Percentiles rank a stretch among this genome's conserved stretches.
These are phyloP conservation scores for Colletotrichum truncatum DNA, from an alignment of 2,329 filamentous ascomycete species.

Conservation along the genomic window DNA sequence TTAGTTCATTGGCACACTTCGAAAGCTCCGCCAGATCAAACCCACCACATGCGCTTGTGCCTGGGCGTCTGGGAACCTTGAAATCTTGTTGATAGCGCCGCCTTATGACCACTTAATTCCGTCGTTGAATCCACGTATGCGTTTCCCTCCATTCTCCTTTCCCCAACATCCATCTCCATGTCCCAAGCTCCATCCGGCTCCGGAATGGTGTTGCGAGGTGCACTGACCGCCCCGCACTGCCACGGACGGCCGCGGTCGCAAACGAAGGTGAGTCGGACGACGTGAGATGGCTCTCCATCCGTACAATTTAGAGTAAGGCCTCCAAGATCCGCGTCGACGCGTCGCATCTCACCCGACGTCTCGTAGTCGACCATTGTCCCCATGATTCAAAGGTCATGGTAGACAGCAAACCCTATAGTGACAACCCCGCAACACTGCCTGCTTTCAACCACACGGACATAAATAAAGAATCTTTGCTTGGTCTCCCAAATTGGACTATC, in stretches of 20 bases:
- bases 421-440: neutral
- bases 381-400: neutral
- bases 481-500: neutral
- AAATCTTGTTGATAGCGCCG: neutral
- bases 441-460: neutral
- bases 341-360: neutral
- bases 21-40: slow-evolving; percentile 8
- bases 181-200: slow-evolving; percentile 2
- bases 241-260: neutral
- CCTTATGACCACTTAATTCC: neutral
- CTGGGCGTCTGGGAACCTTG: neutral
- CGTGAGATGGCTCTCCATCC: neutral
- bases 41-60: neutral
- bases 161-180: slow-evolving; percentile 1
- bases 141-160: neutral
- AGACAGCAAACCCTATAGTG: neutral
- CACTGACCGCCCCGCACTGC: slow-evolving; percentile 7
- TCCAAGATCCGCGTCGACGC: neutral
- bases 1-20: neutral
- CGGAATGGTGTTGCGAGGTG: neutral
- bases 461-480: neutral
- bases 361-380: neutral
- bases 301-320: neutral
- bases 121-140: neutral
- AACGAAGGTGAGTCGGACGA: neutral